Evolutionary conservation across 495 filamentous ascomycete species (phyloP), one percentile per base, ranked within the genome.

Genomic region (Hypoxylon crocopeplum): DNA sequence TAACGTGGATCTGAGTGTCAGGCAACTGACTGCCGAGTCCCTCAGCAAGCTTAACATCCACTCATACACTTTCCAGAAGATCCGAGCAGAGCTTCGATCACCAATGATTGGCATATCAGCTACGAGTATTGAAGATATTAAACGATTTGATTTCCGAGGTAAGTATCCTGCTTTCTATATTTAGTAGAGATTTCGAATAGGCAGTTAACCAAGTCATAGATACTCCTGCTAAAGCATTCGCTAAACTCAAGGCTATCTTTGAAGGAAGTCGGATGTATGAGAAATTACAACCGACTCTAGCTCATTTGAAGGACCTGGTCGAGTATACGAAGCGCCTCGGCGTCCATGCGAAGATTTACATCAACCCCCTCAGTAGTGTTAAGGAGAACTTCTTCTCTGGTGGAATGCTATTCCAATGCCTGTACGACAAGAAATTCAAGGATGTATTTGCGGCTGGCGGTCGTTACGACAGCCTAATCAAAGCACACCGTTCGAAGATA

Each of bases 361-460:
- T 98, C 59, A 89, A 83, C 53, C 92, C 93, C 4, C 80, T 98
- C 10, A 89, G 88, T 60, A 95, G 89, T 67, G 82, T 93, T 63
- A 96, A 97, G 69, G 93, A 96, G 64, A 89, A 89, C 39, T 97
- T 98, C 72, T 98, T 94, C 74, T 79, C 83, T 30, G 91, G 90
- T 7, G 92, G 93, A 29, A 78, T 98, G 16, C 75, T 98, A 20
- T 98, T 98, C 69, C 87, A 95, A 59, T 98, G 93, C 59, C 72
- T 97, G 1, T 92, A 91, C 62, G 95, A 98, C 72, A 87, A 81
- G 49, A 96, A 93, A 71, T 67, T 75, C 40, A 85, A 85, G 59
- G 88, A 94, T 60, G 89, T 98, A 7, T 91, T 98, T 62, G 94
- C 93, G 0, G 94, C 93, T 27, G 94, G 94, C 41, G 94, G 94